A percentile compares a stretch with the other conserved stretches of the same genome.
phyloP scores from a whole-genome alignment of 176 grass and related monocot species.

The Carex kokanica region DNA sequence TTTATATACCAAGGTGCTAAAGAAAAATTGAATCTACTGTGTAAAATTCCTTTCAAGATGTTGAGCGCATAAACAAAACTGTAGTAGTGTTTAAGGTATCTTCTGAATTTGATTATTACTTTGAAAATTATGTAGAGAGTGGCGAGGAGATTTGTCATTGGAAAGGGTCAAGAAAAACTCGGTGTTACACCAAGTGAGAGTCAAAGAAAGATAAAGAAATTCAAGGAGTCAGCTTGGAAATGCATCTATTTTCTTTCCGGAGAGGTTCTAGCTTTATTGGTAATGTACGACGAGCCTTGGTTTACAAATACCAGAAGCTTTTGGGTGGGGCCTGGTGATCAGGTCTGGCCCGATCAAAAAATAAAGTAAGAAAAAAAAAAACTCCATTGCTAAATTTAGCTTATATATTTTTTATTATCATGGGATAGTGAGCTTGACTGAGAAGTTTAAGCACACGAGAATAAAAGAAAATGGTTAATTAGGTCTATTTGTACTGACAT shows the following conservation, averaged over 20 bases:
- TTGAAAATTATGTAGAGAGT: constrained; percentile 41
- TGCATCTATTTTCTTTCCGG: constrained; percentile 73
- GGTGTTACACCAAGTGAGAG: constrained; percentile 22
- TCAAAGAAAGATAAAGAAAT: constrained; percentile 61
- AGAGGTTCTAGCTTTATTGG: constrained; percentile 51
- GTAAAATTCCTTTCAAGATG: neutral
- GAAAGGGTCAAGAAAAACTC: constrained; percentile 32
- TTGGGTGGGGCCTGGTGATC: constrained; percentile 74
- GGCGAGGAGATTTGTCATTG: constrained; percentile 43
- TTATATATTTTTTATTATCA: neutral
- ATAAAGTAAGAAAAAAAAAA: constrained; percentile 47
- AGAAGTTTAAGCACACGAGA: neutral
- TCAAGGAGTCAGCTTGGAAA: constrained; percentile 90
- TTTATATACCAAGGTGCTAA: neutral
- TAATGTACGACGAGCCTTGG: constrained; percentile 80
- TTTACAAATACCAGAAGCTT: constrained; percentile 69
- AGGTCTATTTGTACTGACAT: neutral
- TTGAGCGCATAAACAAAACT: neutral
- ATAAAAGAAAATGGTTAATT: neutral
- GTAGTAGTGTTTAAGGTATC: neutral
- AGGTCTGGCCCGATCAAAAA: constrained; percentile 75
- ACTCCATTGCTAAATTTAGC: constrained; percentile 20
- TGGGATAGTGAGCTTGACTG: constrained; percentile 1
- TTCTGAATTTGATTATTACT: constrained; percentile 16
- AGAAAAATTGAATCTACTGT: neutral